A percentile compares a stretch with the other conserved stretches of the same genome.
phyloP scores from a whole-genome alignment of 768 basidiomycete genomes.

The Solioccasus polychromus region DNA sequence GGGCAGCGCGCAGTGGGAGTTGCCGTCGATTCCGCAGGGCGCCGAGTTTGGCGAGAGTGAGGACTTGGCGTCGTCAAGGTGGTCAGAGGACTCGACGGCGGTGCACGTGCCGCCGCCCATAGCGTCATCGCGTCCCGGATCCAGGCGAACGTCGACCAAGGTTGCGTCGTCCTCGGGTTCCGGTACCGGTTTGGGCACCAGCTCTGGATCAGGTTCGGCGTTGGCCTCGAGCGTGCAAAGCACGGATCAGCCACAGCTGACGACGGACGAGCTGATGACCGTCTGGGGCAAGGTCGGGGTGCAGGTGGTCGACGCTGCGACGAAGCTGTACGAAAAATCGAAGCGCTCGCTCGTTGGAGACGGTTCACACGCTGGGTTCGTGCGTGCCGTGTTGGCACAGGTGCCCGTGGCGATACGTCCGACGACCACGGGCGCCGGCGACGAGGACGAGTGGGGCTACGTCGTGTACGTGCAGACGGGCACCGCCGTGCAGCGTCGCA shows the following conservation, averaged over 20 bases:
- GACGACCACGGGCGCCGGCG: conserved; percentile 29
- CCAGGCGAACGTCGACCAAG: conserved; percentile 10
- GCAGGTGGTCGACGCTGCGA: conserved; percentile 69
- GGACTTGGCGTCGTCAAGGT: conserved; percentile 52
- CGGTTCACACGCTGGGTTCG: conserved; percentile 79
- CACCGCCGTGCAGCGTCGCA: conserved; percentile 61
- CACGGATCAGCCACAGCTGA: conserved; percentile 36
- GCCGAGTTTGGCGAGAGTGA: conserved; percentile 47
- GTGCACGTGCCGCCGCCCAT: conserved; percentile 28
- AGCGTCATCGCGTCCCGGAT: conserved; percentile 12
- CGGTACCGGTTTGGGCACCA: background rate
- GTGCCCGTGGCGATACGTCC: conserved; percentile 58
- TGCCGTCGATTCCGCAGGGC: conserved; percentile 56
- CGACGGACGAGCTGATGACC: conserved; percentile 64
- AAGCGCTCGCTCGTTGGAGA: conserved; percentile 80
- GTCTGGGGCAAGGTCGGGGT: conserved; percentile 75
- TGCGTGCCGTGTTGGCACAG: conserved; percentile 59
- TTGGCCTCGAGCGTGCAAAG: conserved; percentile 6
- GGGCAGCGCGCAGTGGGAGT: conserved; percentile 58
- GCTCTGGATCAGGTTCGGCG: background rate
- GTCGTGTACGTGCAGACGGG: conserved; percentile 73
- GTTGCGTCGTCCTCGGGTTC: conserved; percentile 2
- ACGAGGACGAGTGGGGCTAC: conserved; percentile 56
- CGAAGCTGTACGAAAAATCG: conserved; percentile 66
- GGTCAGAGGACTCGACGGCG: conserved; percentile 56